phyloP scores from a whole-genome alignment of 2,329 filamentous ascomycete genomes.

The Aurifilum marmelostoma region DNA sequence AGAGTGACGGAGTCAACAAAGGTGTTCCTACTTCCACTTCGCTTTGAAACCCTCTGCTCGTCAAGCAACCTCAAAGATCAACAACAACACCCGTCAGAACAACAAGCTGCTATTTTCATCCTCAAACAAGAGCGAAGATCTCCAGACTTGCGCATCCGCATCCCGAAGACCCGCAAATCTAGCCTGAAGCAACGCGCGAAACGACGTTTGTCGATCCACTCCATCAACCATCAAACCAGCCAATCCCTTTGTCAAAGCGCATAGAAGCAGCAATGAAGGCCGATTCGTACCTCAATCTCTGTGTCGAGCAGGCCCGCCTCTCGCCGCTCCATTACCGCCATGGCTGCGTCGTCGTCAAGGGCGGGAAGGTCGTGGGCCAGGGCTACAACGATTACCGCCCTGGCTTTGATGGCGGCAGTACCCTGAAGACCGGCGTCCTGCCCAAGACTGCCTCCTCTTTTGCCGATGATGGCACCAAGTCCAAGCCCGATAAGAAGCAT shows the following conservation, averaged over 20 bases:
- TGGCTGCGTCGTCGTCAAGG: constrained; percentile 51
- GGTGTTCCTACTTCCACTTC: not conserved
- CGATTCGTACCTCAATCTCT: constrained; percentile 53
- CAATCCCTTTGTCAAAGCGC: not conserved
- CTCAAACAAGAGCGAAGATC: not conserved
- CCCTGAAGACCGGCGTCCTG: constrained; percentile 51
- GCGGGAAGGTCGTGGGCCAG: constrained; percentile 56
- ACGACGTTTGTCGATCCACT: not conserved
- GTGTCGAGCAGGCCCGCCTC: constrained; percentile 54
- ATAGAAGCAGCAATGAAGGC: constrained; percentile 29
- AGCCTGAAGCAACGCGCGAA: constrained; percentile 1
- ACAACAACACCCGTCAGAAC: constrained; percentile 4
- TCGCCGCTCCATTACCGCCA: constrained; percentile 55
- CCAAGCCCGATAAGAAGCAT: constrained; percentile 31
- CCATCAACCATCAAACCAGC: not conserved
- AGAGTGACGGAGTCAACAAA: not conserved
- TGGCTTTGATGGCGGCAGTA: constrained; percentile 51
- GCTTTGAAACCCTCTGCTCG: not conserved
- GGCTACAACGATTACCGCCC: constrained; percentile 54
- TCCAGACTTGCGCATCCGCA: not conserved
- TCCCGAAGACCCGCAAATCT: not conserved
- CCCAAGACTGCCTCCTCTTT: constrained; percentile 40
- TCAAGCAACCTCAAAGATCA: constrained; percentile 17
- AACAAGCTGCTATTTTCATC: not conserved
- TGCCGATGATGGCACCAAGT: constrained; percentile 41